A percentile compares a stretch with the other conserved stretches of the same genome.
Evolutionary conservation across 345 rosid genomes (phyloP).

Genomic region (Erodium maritimum): DNA sequence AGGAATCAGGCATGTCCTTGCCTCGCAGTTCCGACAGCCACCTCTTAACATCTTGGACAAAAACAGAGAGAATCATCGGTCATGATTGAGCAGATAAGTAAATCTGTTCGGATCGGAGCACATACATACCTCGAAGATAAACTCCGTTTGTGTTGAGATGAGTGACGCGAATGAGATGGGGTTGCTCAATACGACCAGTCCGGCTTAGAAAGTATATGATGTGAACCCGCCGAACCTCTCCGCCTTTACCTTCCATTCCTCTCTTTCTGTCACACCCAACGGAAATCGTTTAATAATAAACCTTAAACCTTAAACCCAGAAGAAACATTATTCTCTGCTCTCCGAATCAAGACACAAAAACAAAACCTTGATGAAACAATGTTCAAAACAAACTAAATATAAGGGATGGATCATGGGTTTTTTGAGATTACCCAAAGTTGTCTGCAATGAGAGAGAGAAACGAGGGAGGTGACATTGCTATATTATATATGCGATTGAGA

Average conservation of each 20-base stretch:
- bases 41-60: conserved; percentile 44
- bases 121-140: conserved; percentile 58
- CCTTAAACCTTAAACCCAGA: too few relatives aligned
- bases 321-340: too few relatives aligned
- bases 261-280: neutral
- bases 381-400: too few relatives aligned
- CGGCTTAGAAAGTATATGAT: conserved; percentile 57
- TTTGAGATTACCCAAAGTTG: neutral
- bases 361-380: neutral
- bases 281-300: too few relatives aligned
- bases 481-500: neutral
- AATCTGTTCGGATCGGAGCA: too few relatives aligned
- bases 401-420: neutral
- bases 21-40: conserved; percentile 68
- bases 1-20: conserved; percentile 51
- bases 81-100: too few relatives aligned
- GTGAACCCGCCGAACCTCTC: conserved; percentile 41
- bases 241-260: neutral
- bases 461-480: neutral
- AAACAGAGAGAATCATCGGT: neutral
- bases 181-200: conserved; percentile 48
- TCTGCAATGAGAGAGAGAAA: neutral
- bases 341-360: neutral
- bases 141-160: conserved; percentile 42
- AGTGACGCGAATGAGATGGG: conserved; percentile 61